A percentile compares a stretch with the other conserved stretches of the same genome.
Evolutionary conservation across 495 filamentous ascomycete species (phyloP).

Genomic region (Corynascus novoguineensis): DNA sequence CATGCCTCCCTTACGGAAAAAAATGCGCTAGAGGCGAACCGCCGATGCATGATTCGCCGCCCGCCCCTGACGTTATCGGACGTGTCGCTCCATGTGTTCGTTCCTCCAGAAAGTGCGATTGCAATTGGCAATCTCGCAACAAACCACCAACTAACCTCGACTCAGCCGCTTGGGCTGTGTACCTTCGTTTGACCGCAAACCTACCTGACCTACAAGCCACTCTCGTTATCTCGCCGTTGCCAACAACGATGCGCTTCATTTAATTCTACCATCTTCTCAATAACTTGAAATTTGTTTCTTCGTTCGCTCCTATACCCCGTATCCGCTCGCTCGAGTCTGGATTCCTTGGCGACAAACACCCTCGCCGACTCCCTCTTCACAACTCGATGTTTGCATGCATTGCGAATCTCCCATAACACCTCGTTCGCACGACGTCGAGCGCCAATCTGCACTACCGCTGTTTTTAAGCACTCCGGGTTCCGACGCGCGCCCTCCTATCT

Average conservation of each 20-base stretch:
- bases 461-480: background rate
- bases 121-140: constrained; percentile 1
- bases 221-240: constrained; percentile 27
- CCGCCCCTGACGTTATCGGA: constrained; percentile 18
- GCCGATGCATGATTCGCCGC: constrained; percentile 14
- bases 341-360: background rate
- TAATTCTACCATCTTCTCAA: constrained; percentile 19
- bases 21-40: constrained; percentile 10
- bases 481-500: background rate
- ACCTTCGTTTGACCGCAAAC: constrained; percentile 25
- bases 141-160: constrained; percentile 15
- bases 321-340: background rate
- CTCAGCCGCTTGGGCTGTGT: constrained; percentile 28
- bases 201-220: constrained; percentile 18
- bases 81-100: background rate
- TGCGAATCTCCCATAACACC: background rate
- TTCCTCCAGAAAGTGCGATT: constrained; percentile 5
- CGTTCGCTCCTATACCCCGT: background rate
- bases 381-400: constrained; percentile 5
- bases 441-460: background rate
- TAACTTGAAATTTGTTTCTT: constrained; percentile 1
- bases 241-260: constrained; percentile 8
- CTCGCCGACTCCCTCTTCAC: background rate
- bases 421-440: background rate
- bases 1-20: constrained; percentile 1